Evolutionary conservation across 768 basidiomycete species (phyloP).

Genomic region (Boletus insuetus): DNA sequence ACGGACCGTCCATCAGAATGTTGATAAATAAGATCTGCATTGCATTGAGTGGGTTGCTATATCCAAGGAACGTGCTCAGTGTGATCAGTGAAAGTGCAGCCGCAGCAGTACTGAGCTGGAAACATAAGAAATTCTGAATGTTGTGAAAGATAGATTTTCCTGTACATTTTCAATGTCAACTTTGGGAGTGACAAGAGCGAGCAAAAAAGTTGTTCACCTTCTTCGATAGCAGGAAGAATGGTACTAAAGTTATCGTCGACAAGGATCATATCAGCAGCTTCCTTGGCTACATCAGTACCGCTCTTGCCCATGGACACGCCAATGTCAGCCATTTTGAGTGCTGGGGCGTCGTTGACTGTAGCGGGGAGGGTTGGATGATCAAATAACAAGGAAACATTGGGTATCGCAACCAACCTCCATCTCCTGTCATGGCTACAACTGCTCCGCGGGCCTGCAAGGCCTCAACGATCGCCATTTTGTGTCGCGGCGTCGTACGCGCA

Average conservation of each 20-base stretch:
- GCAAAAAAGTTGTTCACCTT: conserved; percentile 49
- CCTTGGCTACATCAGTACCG: conserved; percentile 98
- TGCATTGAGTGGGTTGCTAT: conserved; percentile 91
- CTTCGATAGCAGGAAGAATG: conserved; percentile 90
- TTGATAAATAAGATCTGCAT: conserved; percentile 99
- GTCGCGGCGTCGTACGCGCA: conserved; percentile 92
- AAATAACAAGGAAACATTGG: neutral
- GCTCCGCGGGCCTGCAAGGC: conserved; percentile 88
- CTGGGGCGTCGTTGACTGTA: conserved; percentile 92
- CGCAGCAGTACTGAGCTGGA: conserved; percentile 97
- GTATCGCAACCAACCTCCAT: conserved; percentile 70
- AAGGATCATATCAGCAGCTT: conserved; percentile 94
- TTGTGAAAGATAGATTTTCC: conserved; percentile 99
- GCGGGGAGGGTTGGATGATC: neutral
- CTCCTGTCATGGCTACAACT: conserved; percentile 97
- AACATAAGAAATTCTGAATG: conserved; percentile 95
- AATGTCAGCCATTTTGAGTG: conserved; percentile 96
- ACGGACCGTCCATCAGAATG: conserved; percentile 93
- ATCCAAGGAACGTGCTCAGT: conserved; percentile 83
- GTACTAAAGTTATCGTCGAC: conserved; percentile 98
- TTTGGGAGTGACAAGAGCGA: neutral
- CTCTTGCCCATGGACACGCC: conserved; percentile 97
- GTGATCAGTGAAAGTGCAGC: conserved; percentile 95
- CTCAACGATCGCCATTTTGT: conserved; percentile 97
- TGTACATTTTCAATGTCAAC: conserved; percentile 24